Base-by-base conservation (phyloP, 371 early-diverging fungal species). In the Sporodiniella umbellata region DNA sequence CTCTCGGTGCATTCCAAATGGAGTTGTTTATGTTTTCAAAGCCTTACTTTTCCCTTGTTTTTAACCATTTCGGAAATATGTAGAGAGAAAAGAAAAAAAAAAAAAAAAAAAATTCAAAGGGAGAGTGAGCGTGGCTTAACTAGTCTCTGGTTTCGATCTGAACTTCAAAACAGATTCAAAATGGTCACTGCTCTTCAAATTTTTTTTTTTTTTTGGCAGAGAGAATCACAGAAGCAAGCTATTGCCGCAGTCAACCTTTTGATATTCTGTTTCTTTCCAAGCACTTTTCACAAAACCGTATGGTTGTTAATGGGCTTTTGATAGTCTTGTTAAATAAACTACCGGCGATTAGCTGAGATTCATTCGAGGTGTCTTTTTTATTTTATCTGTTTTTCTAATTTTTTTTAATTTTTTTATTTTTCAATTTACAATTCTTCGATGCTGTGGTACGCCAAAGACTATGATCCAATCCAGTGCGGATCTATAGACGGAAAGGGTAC, bases 361-460 rank as follows among this genome's bases (percentile, higher is more conserved):
- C n/a, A n/a, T n/a, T n/a, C n/a, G n/a, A n/a, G n/a, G n/a, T n/a
- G n/a, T 43, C n/a, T 25, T 43, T 43, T 43, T 45, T 45, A 31
- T 45, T 45, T 21, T 45, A 12, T 21, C n/a, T n/a, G n/a, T n/a
- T n/a, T n/a, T n/a, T n/a, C n/a, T n/a, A n/a, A n/a, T n/a, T n/a
- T n/a, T n/a, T n/a, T n/a, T n/a, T n/a, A n/a, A n/a, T n/a, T n/a
- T n/a, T n/a, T n/a, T n/a, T n/a, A n/a, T n/a, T n/a, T n/a, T n/a
- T n/a, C n/a, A n/a, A n/a, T n/a, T n/a, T n/a, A n/a, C n/a, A n/a
- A n/a, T n/a, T n/a, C n/a, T n/a, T n/a, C n/a, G n/a, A n/a, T n/a
- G n/a, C n/a, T 78, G 82, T 78, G 78, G 78, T 80, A 68, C 58
- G 70, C 75, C 12, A 66, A 72, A 30, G 62, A 57, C 23, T 84